Evolutionary conservation across 164 flowering plant genomes (phyloP), one percentile per base, ranked within the genome.

Genomic region (Stephania cephalantha): DNA sequence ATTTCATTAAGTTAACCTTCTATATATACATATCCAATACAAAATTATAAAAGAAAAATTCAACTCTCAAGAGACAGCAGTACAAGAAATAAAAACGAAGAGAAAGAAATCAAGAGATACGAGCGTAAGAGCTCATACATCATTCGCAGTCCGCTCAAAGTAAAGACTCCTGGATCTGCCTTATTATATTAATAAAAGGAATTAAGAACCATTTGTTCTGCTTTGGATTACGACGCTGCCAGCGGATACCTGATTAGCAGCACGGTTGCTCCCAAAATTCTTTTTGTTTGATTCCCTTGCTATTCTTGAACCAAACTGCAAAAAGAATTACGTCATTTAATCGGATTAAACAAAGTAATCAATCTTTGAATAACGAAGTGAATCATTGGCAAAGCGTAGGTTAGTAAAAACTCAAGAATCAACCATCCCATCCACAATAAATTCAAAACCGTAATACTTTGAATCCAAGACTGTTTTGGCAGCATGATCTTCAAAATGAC

Each of bases 191-290:
- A 55, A 5, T 12, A 48, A 48, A 1, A 55, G 17, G 17, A 12
- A 11, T 55, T 55, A 55, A 55, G 63, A 55, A 55, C n/a, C 13
- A 55, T 55, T 55, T 55, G 63, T 5, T 55, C 63, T 15, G 18
- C 11, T 69, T 61, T 74, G 58, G 65, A 94, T 82, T 13, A 73
- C 85, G 58, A 78, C 91, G 79, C 98, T 93, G 66, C 99, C 99
- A 4, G 99, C 99, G 58, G 95, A 91, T 53, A 96, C 97, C 82
- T 87, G 91, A 82, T 96, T 96, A 71, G 99, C 99, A 12, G 99
- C 98, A 53, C 98, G 91, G 75, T 96, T 96, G 79, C 99, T 96
- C 73, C 98, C 97, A 74, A 91, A 96, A 73, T 88, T 92, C 88
- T 84, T 92, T 31, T 91, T 80, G 73, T 96, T 94, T 74, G 98